Conservation (phyloP, 1,284 basidiomycete species). For the Fomes fomentarius region DNA sequence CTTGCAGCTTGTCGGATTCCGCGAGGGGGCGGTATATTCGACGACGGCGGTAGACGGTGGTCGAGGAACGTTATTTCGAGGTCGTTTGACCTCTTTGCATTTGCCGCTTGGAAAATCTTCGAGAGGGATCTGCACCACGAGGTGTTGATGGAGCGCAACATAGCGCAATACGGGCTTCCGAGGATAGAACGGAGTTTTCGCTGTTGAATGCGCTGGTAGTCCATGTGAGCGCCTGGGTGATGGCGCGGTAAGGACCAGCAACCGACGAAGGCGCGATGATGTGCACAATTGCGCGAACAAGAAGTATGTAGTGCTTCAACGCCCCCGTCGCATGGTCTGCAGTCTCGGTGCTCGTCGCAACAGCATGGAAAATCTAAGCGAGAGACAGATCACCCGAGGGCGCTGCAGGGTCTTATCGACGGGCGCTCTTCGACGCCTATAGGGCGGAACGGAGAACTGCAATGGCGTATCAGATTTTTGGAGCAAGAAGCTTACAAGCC, state of each 20-base stretch:
- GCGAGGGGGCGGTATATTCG: too few relatives aligned
- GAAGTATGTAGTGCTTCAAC: not conserved
- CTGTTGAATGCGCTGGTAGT: constrained; percentile 4
- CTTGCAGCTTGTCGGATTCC: too few relatives aligned
- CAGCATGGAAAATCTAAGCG: too few relatives aligned
- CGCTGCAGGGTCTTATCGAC: too few relatives aligned
- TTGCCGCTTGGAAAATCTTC: not conserved
- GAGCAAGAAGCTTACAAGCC: too few relatives aligned
- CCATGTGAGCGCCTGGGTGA: constrained; percentile 2
- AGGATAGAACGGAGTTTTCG: not conserved
- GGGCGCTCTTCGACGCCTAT: too few relatives aligned
- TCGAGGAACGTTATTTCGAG: too few relatives aligned
- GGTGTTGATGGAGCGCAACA: not conserved
- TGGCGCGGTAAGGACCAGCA: not conserved
- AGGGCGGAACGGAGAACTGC: too few relatives aligned
- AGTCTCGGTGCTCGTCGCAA: not conserved
- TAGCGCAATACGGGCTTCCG: not conserved
- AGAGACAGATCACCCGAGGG: too few relatives aligned
- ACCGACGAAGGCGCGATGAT: constrained; percentile 9
- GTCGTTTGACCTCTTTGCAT: not conserved
- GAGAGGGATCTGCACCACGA: not conserved
- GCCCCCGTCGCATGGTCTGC: not conserved
- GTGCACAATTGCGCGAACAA: constrained; percentile 6
- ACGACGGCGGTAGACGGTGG: too few relatives aligned
- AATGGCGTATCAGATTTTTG: too few relatives aligned